Percentiles rank a stretch among this genome's conserved stretches.
These are phyloP conservation scores for Daucus carota DNA, from an alignment of 129 eudicot species.

Conservation along the genomic window DNA sequence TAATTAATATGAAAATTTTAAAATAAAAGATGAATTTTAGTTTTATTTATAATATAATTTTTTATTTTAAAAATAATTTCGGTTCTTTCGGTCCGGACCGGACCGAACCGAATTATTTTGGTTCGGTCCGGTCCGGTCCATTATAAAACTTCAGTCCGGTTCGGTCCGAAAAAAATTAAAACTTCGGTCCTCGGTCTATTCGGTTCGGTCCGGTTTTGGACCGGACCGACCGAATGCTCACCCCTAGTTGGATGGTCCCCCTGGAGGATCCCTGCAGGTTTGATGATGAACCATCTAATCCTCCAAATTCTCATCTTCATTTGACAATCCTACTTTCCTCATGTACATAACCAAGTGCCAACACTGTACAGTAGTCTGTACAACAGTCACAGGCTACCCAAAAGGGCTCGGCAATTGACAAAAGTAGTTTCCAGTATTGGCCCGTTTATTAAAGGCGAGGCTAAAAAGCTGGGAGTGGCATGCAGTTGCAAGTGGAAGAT, in stretches of 20 bases:
- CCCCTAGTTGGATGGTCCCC: not conserved
- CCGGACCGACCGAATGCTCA: too few relatives aligned
- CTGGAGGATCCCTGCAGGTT: not conserved
- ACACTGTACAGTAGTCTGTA: not conserved
- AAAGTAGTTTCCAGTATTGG: constrained; percentile 10
- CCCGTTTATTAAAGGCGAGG: constrained; percentile 3
- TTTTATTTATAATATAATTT: too few relatives aligned
- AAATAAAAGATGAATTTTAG: too few relatives aligned
- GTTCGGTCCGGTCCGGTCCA: too few relatives aligned
- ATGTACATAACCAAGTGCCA: not conserved
- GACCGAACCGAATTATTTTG: too few relatives aligned
- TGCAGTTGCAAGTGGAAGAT: constrained; percentile 10
- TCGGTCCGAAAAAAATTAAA: too few relatives aligned
- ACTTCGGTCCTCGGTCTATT: too few relatives aligned
- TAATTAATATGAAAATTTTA: too few relatives aligned
- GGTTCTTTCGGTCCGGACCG: too few relatives aligned
- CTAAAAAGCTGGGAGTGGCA: constrained; percentile 2
- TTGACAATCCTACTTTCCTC: not conserved
- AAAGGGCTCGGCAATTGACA: not conserved
- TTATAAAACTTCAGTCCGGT: too few relatives aligned
- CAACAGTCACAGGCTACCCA: not conserved
- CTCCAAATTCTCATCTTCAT: constrained; percentile 2
- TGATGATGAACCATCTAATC: not conserved
- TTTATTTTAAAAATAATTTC: too few relatives aligned
- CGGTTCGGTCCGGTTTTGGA: too few relatives aligned